A percentile compares a stretch with the other conserved stretches of the same genome.
phyloP scores from a whole-genome alignment of 2,329 filamentous ascomycete species.

The Ascosphaera pollenicola region DNA sequence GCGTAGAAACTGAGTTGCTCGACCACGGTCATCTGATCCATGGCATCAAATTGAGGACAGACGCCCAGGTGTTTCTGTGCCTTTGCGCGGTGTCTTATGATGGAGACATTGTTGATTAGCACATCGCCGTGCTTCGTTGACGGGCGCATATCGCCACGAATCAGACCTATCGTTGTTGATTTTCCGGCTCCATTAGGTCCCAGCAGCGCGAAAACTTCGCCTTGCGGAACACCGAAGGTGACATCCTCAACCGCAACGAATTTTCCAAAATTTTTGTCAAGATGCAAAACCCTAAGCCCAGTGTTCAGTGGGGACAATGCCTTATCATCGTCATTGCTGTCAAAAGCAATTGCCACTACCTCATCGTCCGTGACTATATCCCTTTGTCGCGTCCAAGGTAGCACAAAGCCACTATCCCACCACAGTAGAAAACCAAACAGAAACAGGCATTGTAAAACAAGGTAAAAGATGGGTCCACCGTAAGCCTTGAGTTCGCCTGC shows the following conservation, averaged over 20 bases:
- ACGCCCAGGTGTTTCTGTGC: conserved; percentile 69
- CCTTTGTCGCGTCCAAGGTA: conserved; percentile 28
- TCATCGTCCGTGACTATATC: conserved; percentile 23
- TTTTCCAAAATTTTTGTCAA: conserved; percentile 58
- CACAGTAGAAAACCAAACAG: conserved; percentile 55
- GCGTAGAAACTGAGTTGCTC: conserved; percentile 84
- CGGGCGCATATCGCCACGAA: conserved; percentile 70
- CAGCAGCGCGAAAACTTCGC: conserved; percentile 71
- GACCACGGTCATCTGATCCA: conserved; percentile 73
- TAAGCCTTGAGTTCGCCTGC: conserved; percentile 53
- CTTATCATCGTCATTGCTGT: conserved; percentile 44
- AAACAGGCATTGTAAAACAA: conserved; percentile 49
- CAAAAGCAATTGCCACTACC: conserved; percentile 14
- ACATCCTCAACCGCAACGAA: conserved; percentile 73
- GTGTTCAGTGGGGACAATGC: conserved; percentile 40
- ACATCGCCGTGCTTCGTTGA: conserved; percentile 52
- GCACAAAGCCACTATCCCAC: conserved; percentile 53
- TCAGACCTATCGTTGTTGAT: conserved; percentile 68
- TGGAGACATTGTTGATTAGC: conserved; percentile 54
- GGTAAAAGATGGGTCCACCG: conserved; percentile 66
- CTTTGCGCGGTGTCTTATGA: conserved; percentile 46
- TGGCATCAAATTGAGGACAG: conserved; percentile 70
- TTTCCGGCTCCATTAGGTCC: conserved; percentile 88
- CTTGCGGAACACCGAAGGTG: conserved; percentile 56
- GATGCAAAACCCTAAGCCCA: conserved; percentile 55